Evolutionary conservation across 164 flowering plant genomes (phyloP).

Genomic region (Taxillus chinensis): DNA sequence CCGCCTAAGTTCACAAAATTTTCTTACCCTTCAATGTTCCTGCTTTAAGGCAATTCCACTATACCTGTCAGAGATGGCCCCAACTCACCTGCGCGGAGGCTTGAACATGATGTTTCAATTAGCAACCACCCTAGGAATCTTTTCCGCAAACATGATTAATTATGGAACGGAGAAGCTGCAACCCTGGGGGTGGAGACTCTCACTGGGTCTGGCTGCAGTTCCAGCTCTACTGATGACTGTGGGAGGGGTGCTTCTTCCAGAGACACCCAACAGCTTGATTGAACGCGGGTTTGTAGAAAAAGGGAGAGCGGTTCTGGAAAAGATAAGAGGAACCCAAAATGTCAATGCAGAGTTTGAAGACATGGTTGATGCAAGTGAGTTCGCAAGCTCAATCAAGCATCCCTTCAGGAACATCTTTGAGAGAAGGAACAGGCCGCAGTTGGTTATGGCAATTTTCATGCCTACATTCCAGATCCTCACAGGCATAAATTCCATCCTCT

Average conservation of each 20-base stretch:
- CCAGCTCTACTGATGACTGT: constrained; percentile 79
- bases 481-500: constrained; percentile 78
- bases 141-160: constrained; percentile 91
- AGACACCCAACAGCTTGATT: constrained; percentile 86
- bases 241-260: constrained; percentile 77
- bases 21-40: neutral
- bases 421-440: constrained; percentile 69
- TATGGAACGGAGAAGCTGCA: constrained; percentile 63
- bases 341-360: constrained; percentile 73
- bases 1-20: neutral
- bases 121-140: constrained; percentile 87
- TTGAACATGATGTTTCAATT: constrained; percentile 93
- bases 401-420: constrained; percentile 76
- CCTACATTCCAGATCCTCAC: constrained; percentile 84
- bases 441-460: constrained; percentile 81
- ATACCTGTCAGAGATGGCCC: constrained; percentile 92
- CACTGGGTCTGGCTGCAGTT: constrained; percentile 72
- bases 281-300: constrained; percentile 45
- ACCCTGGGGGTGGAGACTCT: constrained; percentile 96
- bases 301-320: constrained; percentile 52
- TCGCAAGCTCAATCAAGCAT: constrained; percentile 71
- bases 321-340: constrained; percentile 60
- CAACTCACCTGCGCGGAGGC: constrained; percentile 81
- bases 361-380: constrained; percentile 81
- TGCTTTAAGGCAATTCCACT: constrained; percentile 67